A percentile compares a stretch with the other conserved stretches of the same genome.
These are phyloP conservation scores for Russula sp. DNA, from an alignment of 768 basidiomycete genomes.

Conservation along the genomic window DNA sequence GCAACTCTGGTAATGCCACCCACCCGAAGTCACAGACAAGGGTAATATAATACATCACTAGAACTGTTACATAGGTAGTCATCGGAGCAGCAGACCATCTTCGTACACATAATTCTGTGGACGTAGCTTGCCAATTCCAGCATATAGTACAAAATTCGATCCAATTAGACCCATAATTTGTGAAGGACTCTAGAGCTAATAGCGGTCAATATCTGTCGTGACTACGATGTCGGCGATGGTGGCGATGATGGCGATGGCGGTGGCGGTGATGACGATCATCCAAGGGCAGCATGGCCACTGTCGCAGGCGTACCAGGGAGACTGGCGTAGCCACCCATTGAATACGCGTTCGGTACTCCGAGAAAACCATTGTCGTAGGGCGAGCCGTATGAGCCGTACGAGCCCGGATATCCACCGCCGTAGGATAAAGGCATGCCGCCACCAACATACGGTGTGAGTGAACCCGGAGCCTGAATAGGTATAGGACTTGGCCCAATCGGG, in stretches of 20 bases:
- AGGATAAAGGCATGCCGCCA: slow-evolving; percentile 4
- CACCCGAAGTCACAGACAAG: background rate
- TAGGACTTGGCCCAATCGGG: background rate
- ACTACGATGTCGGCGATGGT: slow-evolving; percentile 19
- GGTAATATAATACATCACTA: background rate
- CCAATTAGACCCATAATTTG: background rate
- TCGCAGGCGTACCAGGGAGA: background rate
- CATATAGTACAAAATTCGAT: background rate
- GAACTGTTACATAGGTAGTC: background rate
- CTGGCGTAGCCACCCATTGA: slow-evolving; percentile 1
- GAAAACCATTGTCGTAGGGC: background rate
- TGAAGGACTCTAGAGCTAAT: background rate
- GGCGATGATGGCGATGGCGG: background rate
- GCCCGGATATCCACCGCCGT: slow-evolving; percentile 5
- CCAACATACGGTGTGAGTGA: background rate
- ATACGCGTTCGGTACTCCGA: background rate
- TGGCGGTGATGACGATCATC: background rate
- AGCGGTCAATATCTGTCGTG: slow-evolving; percentile 7
- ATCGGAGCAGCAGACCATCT: background rate
- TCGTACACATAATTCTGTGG: background rate
- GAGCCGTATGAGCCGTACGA: slow-evolving; percentile 1
- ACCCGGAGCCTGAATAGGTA: background rate
- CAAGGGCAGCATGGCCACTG: background rate
- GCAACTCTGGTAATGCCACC: no score
- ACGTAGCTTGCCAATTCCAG: background rate